Evolutionary conservation across 345 rosid species (phyloP).

Genomic region (Bruguiera parviflora): DNA sequence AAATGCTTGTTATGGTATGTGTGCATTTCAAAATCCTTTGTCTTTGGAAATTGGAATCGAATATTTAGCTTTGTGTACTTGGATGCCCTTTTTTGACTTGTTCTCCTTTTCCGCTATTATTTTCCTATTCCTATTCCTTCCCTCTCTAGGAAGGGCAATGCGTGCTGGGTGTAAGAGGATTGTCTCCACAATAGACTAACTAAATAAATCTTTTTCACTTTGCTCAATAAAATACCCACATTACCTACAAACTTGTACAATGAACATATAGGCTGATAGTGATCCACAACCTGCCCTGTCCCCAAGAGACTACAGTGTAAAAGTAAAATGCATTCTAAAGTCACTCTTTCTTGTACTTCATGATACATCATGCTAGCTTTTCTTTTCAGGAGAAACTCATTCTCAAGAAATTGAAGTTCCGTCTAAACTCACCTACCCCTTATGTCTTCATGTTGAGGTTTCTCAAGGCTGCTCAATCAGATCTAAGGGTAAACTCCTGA

Average conservation of each 20-base stretch:
- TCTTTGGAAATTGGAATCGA: background rate
- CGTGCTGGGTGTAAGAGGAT: no score
- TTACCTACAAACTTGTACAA: background rate
- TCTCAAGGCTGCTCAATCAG: slow-evolving; percentile 88
- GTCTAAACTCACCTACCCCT: slow-evolving; percentile 78
- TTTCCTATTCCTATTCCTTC: no score
- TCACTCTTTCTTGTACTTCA: background rate
- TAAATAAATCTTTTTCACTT: no score
- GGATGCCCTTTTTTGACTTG: no score
- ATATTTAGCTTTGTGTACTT: background rate
- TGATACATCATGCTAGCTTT: slow-evolving; percentile 13
- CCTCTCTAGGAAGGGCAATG: no score
- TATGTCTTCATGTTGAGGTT: slow-evolving; percentile 94
- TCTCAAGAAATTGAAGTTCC: slow-evolving; percentile 72
- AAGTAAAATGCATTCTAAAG: background rate
- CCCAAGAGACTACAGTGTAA: slow-evolving; percentile 4
- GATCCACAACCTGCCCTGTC: background rate
- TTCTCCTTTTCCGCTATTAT: no score
- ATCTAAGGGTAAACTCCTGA: slow-evolving; percentile 45
- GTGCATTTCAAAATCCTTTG: background rate
- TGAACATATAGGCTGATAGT: no score
- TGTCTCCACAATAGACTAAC: no score
- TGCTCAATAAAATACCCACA: background rate
- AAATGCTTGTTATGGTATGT: slow-evolving; percentile 69
- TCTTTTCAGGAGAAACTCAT: slow-evolving; percentile 68